A percentile compares a stretch with the other conserved stretches of the same genome.
Conservation (phyloP, 2,329 filamentous ascomycete species). For the Coniochaeta sp. region DNA sequence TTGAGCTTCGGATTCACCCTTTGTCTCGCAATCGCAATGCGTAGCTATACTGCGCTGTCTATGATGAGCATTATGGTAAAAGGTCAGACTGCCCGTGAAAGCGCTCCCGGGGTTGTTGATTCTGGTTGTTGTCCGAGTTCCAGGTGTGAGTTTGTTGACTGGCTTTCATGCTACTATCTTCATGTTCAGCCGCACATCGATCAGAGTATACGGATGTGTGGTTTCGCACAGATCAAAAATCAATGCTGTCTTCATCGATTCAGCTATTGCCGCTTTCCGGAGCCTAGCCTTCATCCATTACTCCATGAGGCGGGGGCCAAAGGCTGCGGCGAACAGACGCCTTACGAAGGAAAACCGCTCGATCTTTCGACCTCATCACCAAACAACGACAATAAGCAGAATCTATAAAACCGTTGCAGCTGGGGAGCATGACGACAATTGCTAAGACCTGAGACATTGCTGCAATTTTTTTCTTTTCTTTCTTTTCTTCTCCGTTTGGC, state of each 20-base stretch:
- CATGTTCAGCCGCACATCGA: conserved; percentile 8
- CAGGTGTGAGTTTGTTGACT: conserved; percentile 6
- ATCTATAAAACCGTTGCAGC: conserved; percentile 40
- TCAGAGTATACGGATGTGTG: neutral
- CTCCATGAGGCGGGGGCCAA: conserved; percentile 45
- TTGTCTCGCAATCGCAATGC: neutral
- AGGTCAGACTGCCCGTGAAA: conserved; percentile 30
- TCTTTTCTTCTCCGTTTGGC: no score
- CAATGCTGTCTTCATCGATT: neutral
- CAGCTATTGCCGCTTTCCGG: conserved; percentile 37
- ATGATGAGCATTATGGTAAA: conserved; percentile 40
- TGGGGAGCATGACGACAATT: conserved; percentile 51
- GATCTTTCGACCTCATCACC: neutral
- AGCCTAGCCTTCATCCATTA: conserved; percentile 36
- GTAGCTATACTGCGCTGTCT: conserved; percentile 18
- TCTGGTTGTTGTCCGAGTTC: conserved; percentile 13
- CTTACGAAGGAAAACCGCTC: conserved; percentile 6
- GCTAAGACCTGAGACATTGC: conserved; percentile 66
- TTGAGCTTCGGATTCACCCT: neutral
- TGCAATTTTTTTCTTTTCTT: neutral
- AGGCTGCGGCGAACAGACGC: conserved; percentile 47
- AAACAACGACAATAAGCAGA: conserved; percentile 6
- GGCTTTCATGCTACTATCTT: conserved; percentile 6
- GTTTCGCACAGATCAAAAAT: neutral
- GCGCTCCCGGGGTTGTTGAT: conserved; percentile 28